Evolutionary conservation across 495 filamentous ascomycete genomes (phyloP), one percentile per base, ranked within the genome.

Genomic region (Trichoderma asperelloides): DNA sequence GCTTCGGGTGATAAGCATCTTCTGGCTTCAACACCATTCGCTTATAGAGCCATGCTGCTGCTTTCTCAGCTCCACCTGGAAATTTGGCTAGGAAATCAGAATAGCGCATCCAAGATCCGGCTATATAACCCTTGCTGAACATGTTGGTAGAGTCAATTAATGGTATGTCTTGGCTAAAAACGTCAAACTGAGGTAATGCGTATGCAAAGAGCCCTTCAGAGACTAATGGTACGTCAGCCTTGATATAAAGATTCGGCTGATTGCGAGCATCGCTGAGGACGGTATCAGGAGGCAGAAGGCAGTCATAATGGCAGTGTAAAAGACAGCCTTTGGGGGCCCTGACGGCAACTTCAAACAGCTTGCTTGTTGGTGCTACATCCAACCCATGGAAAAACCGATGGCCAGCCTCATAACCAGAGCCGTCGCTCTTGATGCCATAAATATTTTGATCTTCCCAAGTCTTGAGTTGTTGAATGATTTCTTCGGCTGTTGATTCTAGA

Each of bases 261-360:
- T 57, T 55, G 13, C 65, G 21, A 30, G 65, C 65, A 28, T 66
- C 65, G 18, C 18, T 30, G 2, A 66, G 25, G 12, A 57, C 39
- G 0, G 65, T 66, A 16, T 60, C 65, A 1, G 65, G 65, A 16
- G 43, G 65, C 3, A 66, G 21, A 25, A 66, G 49, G 3, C 47
- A 49, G 28, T 66, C 65, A 18, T 43, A 66, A 39, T 66, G 65
- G 5, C 33, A 66, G 18, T 66, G 65, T 13, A 66, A 57, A 16
- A 66, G 47, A 28, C 65, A 66, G 11, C 65, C 65, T n/a, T 66
- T 66, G 12, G 65, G 65, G n/a, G 65, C 65, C 25, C 39, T 66
- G 12, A 16, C 9, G n/a, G 65, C 65, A n/a, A 57, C 28, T 0
- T 11, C 27, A 15, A 66, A 41, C 23, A 66, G 47, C 39, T 66